Conservation (phyloP, 306 rosid species). For the Vigna angularis region DNA sequence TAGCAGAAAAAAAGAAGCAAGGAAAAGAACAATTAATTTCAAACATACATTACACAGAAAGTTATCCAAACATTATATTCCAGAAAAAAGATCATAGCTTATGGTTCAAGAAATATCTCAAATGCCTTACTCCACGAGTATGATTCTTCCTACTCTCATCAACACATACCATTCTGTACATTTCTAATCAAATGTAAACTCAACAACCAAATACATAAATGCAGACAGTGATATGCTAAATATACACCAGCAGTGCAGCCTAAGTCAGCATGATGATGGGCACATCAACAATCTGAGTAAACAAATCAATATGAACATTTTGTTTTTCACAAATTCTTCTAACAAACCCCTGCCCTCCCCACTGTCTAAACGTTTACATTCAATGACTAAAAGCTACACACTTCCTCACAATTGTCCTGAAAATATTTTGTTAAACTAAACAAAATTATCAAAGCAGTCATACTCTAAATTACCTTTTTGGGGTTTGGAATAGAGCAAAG, state of each 20-base stretch:
- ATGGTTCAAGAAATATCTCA: conserved; percentile 23
- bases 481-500: conserved; percentile 95
- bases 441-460: conserved; percentile 4
- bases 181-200: background rate
- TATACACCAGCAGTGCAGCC: conserved; percentile 10
- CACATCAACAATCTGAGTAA: conserved; percentile 18
- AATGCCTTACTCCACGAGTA: conserved; percentile 11
- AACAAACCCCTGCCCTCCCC: background rate
- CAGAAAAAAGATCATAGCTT: background rate
- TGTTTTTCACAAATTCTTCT: conserved; percentile 2
- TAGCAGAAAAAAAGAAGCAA: conserved; percentile 43
- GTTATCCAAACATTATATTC: conserved; percentile 13
- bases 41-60: background rate
- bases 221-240: conserved; percentile 8
- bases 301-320: conserved; percentile 7
- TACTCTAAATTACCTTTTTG: conserved; percentile 64
- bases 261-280: background rate
- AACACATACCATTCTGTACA: background rate
- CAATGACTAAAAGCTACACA: conserved; percentile 22
- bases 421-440: background rate
- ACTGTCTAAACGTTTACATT: background rate
- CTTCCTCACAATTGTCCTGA: conserved; percentile 2
- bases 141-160: conserved; percentile 26
- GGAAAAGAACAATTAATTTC: conserved; percentile 36
- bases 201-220: conserved; percentile 16